Percentiles rank a stretch among this genome's conserved stretches.
phyloP scores from a whole-genome alignment of 2,329 filamentous ascomycete genomes.

The Paramyrothecium roridum region DNA sequence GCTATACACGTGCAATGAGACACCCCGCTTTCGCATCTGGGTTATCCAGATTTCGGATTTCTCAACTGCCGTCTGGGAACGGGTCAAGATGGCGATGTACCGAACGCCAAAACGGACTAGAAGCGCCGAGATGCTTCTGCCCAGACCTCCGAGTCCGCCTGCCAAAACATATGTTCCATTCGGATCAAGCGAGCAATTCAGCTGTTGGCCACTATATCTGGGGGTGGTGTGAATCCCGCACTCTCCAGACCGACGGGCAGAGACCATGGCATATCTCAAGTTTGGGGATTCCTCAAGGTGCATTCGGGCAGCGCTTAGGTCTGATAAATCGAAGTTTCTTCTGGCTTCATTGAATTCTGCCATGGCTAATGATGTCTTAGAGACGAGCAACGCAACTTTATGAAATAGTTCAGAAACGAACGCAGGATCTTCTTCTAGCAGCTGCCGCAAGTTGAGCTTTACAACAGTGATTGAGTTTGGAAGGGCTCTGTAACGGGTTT shows the following conservation, averaged over 20 bases:
- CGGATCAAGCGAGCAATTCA: conserved; percentile 27
- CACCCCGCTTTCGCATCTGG: conserved; percentile 22
- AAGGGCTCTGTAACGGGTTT: conserved; percentile 15
- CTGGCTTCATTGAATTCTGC: not conserved
- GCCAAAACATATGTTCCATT: conserved; percentile 50
- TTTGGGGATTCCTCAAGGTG: conserved; percentile 21
- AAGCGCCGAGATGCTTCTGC: conserved; percentile 47
- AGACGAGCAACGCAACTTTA: conserved; percentile 7
- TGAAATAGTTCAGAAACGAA: conserved; percentile 26
- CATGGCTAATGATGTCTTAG: conserved; percentile 1
- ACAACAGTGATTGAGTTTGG: conserved; percentile 18
- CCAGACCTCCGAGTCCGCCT: conserved; percentile 57
- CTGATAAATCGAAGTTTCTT: conserved; percentile 13
- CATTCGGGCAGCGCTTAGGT: conserved; percentile 21
- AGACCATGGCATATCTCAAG: conserved; percentile 18
- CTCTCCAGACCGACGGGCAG: conserved; percentile 14
- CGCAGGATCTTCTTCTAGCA: conserved; percentile 26
- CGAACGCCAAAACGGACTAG: conserved; percentile 48
- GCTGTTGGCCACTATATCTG: conserved; percentile 7
- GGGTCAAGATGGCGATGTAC: conserved; percentile 50
- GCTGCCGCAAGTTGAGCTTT: conserved; percentile 27
- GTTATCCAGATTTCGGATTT: conserved; percentile 26
- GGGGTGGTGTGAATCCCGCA: not conserved
- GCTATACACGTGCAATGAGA: conserved; percentile 29
- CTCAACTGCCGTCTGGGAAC: conserved; percentile 35